Evolutionary conservation across 495 filamentous ascomycete species (phyloP).

Genomic region (Neurospora sp.): DNA sequence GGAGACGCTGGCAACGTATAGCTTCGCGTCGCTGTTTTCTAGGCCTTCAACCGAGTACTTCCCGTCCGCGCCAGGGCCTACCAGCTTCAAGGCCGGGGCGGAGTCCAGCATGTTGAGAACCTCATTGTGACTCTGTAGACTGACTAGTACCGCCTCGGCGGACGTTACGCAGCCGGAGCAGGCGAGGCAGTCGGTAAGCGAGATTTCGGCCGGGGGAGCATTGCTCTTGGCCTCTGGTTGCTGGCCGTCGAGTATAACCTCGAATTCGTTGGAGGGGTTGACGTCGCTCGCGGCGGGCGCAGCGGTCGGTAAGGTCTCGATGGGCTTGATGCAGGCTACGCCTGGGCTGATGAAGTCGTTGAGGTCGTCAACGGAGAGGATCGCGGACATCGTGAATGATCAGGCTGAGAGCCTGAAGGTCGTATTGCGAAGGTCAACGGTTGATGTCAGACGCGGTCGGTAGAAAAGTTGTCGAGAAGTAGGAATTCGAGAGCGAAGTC

Average conservation of each 20-base stretch:
- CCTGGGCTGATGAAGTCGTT: conserved; percentile 99
- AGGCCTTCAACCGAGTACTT: conserved; percentile 24
- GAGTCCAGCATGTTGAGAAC: conserved; percentile 73
- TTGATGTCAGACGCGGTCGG: background rate
- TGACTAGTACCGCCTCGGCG: conserved; percentile 89
- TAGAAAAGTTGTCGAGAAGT: background rate
- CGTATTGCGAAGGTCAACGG: background rate
- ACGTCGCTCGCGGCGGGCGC: background rate
- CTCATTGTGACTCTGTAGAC: conserved; percentile 82
- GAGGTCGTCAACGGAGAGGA: conserved; percentile 89
- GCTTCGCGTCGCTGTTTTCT: conserved; percentile 41
- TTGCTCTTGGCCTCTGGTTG: conserved; percentile 32
- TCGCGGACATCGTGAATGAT: conserved; percentile 64
- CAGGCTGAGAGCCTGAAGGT: background rate
- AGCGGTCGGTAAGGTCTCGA: conserved; percentile 68
- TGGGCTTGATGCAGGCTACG: conserved; percentile 94
- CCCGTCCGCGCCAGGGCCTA: conserved; percentile 7
- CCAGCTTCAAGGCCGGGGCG: conserved; percentile 41
- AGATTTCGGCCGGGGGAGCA: conserved; percentile 64
- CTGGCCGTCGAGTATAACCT: conserved; percentile 88
- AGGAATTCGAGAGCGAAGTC: background rate
- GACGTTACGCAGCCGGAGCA: conserved; percentile 97
- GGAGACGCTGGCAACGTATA: conserved; percentile 85
- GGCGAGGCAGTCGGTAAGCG: conserved; percentile 91
- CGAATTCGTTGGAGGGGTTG: conserved; percentile 46